Evolutionary conservation across 2,329 filamentous ascomycete genomes (phyloP).

Genomic region (Verticillium dahliae): DNA sequence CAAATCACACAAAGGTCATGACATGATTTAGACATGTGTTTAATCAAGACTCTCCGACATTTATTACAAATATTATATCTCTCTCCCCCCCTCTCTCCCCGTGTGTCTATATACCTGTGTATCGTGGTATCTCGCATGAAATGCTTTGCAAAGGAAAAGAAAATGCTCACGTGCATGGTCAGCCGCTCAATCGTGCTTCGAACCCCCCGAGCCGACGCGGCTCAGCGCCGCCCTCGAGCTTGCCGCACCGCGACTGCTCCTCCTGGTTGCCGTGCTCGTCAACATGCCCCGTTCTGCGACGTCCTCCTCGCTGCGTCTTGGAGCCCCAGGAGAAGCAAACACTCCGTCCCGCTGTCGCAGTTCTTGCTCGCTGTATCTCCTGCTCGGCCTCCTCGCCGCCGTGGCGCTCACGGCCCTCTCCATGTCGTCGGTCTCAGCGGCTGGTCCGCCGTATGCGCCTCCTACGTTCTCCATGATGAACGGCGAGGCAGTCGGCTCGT

Average conservation of each 20-base stretch:
- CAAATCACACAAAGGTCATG: not conserved
- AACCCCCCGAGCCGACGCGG: not conserved
- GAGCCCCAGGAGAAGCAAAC: slow-evolving; percentile 17
- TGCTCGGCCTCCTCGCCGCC: slow-evolving; percentile 5
- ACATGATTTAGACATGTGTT: not conserved
- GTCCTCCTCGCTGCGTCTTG: slow-evolving; percentile 26
- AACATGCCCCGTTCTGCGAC: slow-evolving; percentile 22
- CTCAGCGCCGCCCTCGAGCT: not conserved
- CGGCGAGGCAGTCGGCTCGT: slow-evolving; percentile 67
- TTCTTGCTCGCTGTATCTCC: slow-evolving; percentile 2
- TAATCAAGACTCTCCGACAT: not conserved
- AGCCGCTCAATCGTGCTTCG: not conserved
- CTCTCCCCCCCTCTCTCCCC: not conserved
- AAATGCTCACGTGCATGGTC: not conserved
- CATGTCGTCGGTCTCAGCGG: slow-evolving; percentile 10
- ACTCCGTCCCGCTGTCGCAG: slow-evolving; percentile 14
- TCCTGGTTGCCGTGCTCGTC: not conserved
- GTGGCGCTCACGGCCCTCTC: slow-evolving; percentile 3
- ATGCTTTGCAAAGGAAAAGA: not conserved
- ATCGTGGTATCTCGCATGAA: not conserved
- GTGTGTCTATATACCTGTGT: not conserved
- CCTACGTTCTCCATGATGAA: slow-evolving; percentile 74
- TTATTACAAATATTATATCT: not conserved
- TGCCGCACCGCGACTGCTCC: not conserved
- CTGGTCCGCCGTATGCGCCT: slow-evolving; percentile 45